A percentile compares a stretch with the other conserved stretches of the same genome.
Conservation (phyloP, 1,284 basidiomycete species). For the Fomitopsis schrenkii region DNA sequence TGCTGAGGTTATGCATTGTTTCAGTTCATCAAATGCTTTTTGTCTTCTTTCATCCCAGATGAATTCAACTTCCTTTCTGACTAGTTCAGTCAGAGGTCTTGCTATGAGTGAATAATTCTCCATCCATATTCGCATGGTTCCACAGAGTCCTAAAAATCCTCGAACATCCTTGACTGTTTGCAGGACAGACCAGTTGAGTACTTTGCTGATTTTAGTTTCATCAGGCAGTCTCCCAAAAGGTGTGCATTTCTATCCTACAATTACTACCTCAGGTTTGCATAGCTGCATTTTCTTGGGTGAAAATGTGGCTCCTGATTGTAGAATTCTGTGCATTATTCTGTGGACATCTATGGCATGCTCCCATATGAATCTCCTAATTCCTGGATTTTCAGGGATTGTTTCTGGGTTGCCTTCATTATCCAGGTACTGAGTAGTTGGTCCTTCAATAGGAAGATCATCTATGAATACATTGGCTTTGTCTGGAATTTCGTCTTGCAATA, state of each 20-base stretch:
- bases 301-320: constrained; percentile 21
- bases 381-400: neutral
- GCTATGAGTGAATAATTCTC: constrained; percentile 21
- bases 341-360: constrained; percentile 27
- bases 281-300: constrained; percentile 15
- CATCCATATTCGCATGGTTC: constrained; percentile 28
- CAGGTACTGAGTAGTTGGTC: constrained; percentile 9
- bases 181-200: constrained; percentile 22
- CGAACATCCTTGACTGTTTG: constrained; percentile 22
- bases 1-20: neutral
- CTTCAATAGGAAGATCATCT: constrained; percentile 2
- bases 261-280: constrained; percentile 13
- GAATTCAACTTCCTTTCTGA: constrained; percentile 15
- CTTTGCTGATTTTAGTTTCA: constrained; percentile 20
- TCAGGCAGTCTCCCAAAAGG: constrained; percentile 22
- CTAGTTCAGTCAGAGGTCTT: constrained; percentile 19
- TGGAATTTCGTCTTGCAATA: constrained; percentile 31
- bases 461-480: neutral
- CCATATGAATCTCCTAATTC: constrained; percentile 31
- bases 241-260: constrained; percentile 25
- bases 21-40: constrained; percentile 10
- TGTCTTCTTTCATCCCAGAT: constrained; percentile 12
- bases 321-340: constrained; percentile 25
- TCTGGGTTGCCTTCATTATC: neutral
- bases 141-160: constrained; percentile 19